Base-by-base conservation (phyloP, 1,139 yeast genomes). In the Pichia sp. region DNA sequence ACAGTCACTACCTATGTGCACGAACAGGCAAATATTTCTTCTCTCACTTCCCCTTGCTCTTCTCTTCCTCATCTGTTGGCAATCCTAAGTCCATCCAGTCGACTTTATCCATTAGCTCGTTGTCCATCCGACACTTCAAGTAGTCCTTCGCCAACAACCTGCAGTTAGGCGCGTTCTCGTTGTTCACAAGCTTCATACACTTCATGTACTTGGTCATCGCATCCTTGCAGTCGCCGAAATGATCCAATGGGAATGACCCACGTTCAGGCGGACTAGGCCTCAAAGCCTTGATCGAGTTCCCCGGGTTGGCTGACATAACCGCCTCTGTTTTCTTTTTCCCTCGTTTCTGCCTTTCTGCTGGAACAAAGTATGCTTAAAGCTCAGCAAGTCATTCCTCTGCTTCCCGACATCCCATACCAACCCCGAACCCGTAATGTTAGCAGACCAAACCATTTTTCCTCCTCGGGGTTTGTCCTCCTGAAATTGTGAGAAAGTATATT, bases 171-270 rank as follows among this genome's bases (percentile, higher is more conserved):
- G 97, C 95, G 70, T 92, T 91, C 63, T 84, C 84, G 60, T 93
- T 93, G 56, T 78, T 78, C 14, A 92, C 90, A 47, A 83, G 75
- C 65, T 86, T 85, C 73, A 93, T 74, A 71, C 99, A 93, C 54
- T 82, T 74, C 60, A 93, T 74, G 67, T 93, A 93, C 58, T 80
- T 81, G 53, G 75, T 70, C 95, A 91, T 93, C 58, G 83, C 80
- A 29, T 76, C 76, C 17, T 83, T 81, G 67, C 98, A 93, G 63
- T 93, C 98, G 30, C 77, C 73, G 53, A 62, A 66, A 67, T 93
- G 99, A 65, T 93, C 99, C 52, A 93, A 75, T 1, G 98, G 99
- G 70, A 93, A 93, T 0, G 97, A 88, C 0, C 99, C 99, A 63
- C 97, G 76, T 63, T 92, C 96, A 4, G 99, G 99, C 31, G 99